Percentiles rank a stretch among this genome's conserved stretches.
Conservation (phyloP, 805 yeast species). For the Phaffomyces antillensis region DNA sequence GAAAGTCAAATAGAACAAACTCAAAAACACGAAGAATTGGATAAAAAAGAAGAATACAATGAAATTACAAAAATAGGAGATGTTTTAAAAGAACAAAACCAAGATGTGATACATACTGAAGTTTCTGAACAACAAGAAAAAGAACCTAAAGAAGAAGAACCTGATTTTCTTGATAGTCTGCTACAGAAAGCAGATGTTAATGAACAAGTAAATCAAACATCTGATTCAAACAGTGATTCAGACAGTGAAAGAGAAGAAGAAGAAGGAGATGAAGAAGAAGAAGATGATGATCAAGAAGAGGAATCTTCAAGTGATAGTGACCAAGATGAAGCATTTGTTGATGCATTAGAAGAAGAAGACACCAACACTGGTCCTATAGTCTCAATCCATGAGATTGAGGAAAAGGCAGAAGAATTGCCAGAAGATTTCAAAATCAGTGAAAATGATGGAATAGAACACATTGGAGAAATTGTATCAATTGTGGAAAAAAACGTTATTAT, state of each 20-base stretch:
- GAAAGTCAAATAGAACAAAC: too few species aligned
- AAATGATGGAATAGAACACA: conserved; percentile 57
- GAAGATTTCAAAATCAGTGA: conserved; percentile 51
- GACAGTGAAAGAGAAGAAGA: conserved; percentile 11
- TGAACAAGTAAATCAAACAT: neutral
- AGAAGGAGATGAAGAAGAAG: conserved; percentile 11
- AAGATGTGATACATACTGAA: too few species aligned
- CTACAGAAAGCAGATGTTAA: neutral
- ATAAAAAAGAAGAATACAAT: too few species aligned
- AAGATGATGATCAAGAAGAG: conserved; percentile 11
- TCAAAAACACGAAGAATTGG: too few species aligned
- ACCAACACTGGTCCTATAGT: conserved; percentile 44
- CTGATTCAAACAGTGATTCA: conserved; percentile 1
- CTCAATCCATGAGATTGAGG: conserved; percentile 79
- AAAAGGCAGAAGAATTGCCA: conserved; percentile 60
- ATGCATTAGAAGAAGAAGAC: conserved; percentile 14
- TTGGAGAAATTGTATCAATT: conserved; percentile 63
- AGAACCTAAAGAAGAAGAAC: neutral
- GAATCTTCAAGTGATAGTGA: conserved; percentile 6
- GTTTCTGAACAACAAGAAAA: too few species aligned
- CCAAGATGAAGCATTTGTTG: conserved; percentile 10
- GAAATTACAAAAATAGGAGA: too few species aligned
- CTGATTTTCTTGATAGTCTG: neutral
- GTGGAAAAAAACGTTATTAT: conserved; percentile 71
- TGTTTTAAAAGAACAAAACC: too few species aligned